These are phyloP conservation scores for Candida taoyuanica DNA, from an alignment of 805 yeast genomes.

Conservation along the genomic window DNA sequence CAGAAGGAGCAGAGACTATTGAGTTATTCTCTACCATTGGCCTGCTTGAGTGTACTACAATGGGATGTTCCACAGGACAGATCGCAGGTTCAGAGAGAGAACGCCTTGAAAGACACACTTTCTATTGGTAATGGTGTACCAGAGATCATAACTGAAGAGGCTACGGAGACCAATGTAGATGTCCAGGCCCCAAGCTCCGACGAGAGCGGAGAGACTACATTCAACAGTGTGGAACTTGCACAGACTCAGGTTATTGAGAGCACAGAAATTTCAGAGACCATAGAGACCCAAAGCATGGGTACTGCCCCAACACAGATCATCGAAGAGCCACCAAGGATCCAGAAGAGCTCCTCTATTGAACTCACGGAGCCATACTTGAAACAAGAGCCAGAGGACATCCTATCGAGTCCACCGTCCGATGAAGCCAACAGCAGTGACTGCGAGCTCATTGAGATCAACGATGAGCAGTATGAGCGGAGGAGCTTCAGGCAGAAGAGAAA, in stretches of 20 bases:
- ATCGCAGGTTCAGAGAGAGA: neutral
- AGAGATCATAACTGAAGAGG: no score
- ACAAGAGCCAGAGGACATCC: no score
- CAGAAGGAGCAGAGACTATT: no score
- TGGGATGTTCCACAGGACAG: neutral
- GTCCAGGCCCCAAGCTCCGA: neutral
- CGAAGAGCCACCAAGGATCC: neutral
- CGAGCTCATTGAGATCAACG: neutral
- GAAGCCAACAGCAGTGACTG: conserved; percentile 1
- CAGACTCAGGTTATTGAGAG: neutral
- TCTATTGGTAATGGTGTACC: no score
- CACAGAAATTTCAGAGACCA: no score
- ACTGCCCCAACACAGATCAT: neutral
- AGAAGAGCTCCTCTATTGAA: neutral
- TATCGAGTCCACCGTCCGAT: no score
- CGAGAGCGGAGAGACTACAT: neutral
- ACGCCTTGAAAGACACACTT: neutral
- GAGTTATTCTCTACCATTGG: no score
- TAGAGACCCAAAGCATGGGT: no score
- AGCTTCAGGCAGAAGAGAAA: conserved; percentile 1
- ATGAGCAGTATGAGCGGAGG: neutral
- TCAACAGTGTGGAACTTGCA: neutral
- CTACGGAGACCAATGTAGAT: no score
- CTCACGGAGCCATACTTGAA: neutral
- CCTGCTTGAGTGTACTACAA: no score